Evolutionary conservation across 192 early-diverging fungal genomes (phyloP), one percentile per base, ranked within the genome.

Genomic region (Coemansia sp.): DNA sequence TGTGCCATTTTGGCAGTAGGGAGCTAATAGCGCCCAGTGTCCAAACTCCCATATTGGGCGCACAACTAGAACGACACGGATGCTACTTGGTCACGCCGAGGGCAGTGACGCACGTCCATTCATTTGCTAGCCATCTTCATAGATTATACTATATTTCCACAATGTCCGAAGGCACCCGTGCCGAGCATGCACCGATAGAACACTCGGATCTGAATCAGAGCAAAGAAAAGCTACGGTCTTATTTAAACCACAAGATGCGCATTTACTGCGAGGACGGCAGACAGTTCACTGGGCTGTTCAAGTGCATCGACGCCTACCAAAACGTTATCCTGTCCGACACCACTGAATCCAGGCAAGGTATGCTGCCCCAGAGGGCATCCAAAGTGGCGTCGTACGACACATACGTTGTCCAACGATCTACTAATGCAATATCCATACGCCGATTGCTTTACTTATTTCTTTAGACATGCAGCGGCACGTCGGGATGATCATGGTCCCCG

Each of bases 401-500:
- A n/a, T 6, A 7, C 8, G 52, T 14, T 55, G 12, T 13, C 14
- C 16, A 16, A 16, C 3, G 26, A 55, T 33, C 26, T 2, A 31
- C 52, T 52, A 52, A 52, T 52, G 14, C 45, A 10, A 25, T 56
- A 38, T 14, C 35, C 1, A 7, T 45, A 20, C 28, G 23, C 42
- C 35, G 26, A 37, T 14, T 14, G n/a, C 1, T 34, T 18, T 31
- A 28, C 10, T 37, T 43, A 2, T 23, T 25, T 14, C 8, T 45
- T 28, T 48, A 81, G 78, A 53, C n/a, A 66, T 23, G 34, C 59
- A 69, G 47, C 78, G 78, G 0, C 59, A 64, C 34, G 78, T 81
- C n/a, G 78, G 78, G 28, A 81, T 81, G 78, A 81, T 75, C 50
- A 75, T 81, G 78, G 65, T 81, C 11, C 78, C 78, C 0, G 78